A percentile compares a stretch with the other conserved stretches of the same genome.
Evolutionary conservation across 1,284 basidiomycete species (phyloP).

Genomic region (Phellopilus nigrolimitatus): DNA sequence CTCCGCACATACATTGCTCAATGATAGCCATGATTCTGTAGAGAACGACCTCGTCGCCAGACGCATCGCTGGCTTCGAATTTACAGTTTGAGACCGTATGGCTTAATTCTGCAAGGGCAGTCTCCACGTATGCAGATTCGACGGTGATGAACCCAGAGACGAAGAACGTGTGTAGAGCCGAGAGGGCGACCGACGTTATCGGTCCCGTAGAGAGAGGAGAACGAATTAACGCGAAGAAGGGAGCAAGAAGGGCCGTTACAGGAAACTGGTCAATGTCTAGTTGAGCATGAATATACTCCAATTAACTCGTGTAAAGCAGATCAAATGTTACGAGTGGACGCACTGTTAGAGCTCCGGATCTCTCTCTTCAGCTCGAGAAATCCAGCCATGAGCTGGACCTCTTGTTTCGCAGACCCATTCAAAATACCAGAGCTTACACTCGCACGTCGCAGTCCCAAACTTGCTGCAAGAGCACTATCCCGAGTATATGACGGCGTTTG

Average conservation of each 20-base stretch:
- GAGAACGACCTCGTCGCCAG: conserved; percentile 94
- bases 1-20: conserved; percentile 73
- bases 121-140: conserved; percentile 46
- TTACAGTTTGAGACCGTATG: conserved; percentile 92
- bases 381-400: conserved; percentile 82
- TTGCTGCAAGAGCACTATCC: conserved; percentile 63
- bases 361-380: conserved; percentile 84
- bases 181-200: conserved; percentile 86
- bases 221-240: conserved; percentile 91
- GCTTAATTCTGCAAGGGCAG: conserved; percentile 80
- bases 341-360: conserved; percentile 72
- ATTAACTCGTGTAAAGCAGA: neutral
- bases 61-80: conserved; percentile 95
- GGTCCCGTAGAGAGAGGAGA: conserved; percentile 92
- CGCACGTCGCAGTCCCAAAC: conserved; percentile 66
- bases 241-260: conserved; percentile 64
- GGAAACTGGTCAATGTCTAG: conserved; percentile 57
- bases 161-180: conserved; percentile 85
- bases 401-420: conserved; percentile 46
- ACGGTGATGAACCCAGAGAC: conserved; percentile 68
- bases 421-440: conserved; percentile 35
- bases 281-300: neutral
- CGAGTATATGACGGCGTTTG: conserved; percentile 46
- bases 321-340: conserved; percentile 29
- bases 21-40: conserved; percentile 91